Percentiles rank a stretch among this genome's conserved stretches.
Conservation (phyloP, 2,329 filamentous ascomycete species). For the Ceratocystis colombiana region DNA sequence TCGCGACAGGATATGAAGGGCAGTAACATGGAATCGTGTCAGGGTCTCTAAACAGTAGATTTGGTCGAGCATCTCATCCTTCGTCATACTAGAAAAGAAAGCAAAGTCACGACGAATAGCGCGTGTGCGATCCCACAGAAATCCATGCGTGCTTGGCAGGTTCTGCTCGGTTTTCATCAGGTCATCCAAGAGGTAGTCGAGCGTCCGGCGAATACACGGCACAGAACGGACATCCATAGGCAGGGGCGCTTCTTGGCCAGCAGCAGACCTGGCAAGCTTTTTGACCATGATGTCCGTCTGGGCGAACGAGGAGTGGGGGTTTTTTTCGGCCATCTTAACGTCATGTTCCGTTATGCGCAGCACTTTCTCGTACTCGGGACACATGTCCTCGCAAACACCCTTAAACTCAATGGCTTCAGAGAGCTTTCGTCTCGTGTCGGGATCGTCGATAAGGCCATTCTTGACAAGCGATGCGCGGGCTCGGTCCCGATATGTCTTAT, state of each 20-base stretch:
- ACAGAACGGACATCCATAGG: constrained; percentile 59
- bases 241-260: constrained; percentile 56
- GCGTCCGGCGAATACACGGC: constrained; percentile 46
- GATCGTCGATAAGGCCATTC: constrained; percentile 54
- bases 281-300: constrained; percentile 52
- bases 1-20: constrained; percentile 52
- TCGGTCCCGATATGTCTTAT: constrained; percentile 47
- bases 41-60: constrained; percentile 58
- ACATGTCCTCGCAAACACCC: constrained; percentile 60
- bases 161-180: constrained; percentile 47
- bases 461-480: constrained; percentile 49
- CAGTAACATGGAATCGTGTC: constrained; percentile 55
- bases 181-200: constrained; percentile 54
- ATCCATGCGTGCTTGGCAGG: constrained; percentile 49
- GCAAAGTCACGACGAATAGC: constrained; percentile 59
- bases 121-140: constrained; percentile 58
- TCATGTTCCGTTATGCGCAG: constrained; percentile 53
- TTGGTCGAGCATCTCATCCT: constrained; percentile 47
- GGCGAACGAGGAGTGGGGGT: constrained; percentile 37
- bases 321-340: constrained; percentile 47
- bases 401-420: constrained; percentile 57
- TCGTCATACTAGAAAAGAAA: constrained; percentile 52
- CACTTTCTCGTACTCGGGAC: constrained; percentile 56
- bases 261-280: constrained; percentile 56
- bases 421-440: constrained; percentile 51